Percentiles rank a stretch among this genome's conserved stretches.
Conservation (phyloP, 495 filamentous ascomycete species). For the Penicillium longicatenatum region DNA sequence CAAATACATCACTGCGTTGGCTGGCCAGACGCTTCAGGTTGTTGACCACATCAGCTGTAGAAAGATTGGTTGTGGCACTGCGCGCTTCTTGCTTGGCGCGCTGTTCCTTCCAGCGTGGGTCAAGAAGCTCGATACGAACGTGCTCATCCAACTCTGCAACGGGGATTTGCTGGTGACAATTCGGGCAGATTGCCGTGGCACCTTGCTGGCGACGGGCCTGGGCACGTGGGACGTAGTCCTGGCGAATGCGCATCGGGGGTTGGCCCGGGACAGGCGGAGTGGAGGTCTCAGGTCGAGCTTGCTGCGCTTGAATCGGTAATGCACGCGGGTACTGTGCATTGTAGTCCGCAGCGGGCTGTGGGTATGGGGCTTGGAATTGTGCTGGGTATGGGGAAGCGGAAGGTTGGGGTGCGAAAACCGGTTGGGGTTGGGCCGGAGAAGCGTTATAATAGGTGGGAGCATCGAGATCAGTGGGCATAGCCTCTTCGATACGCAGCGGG, state of each 20-base stretch:
- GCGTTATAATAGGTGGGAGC: conserved; percentile 58
- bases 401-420: conserved; percentile 22
- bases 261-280: conserved; percentile 65
- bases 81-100: conserved; percentile 83
- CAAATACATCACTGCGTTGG: conserved; percentile 89
- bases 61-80: conserved; percentile 83
- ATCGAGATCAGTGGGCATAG: conserved; percentile 81
- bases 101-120: conserved; percentile 95
- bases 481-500: conserved; percentile 89
- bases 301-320: conserved; percentile 28
- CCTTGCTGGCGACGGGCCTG: conserved; percentile 65
- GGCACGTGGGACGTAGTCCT: conserved; percentile 87
- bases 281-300: conserved; percentile 75
- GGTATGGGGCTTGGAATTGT: conserved; percentile 40
- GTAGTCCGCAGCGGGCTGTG: conserved; percentile 39
- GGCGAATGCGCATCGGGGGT: conserved; percentile 84
- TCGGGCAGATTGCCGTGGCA: conserved; percentile 81
- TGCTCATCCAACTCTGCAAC: conserved; percentile 86
- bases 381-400: conserved; percentile 37
- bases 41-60: conserved; percentile 82
- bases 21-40: conserved; percentile 97
- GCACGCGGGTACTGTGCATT: conserved; percentile 30
- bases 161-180: conserved; percentile 88
- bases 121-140: conserved; percentile 94
- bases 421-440: conserved; percentile 39